Evolutionary conservation across 2,329 filamentous ascomycete species (phyloP), one percentile per base, ranked within the genome.

Genomic region (Colletotrichum sp.): DNA sequence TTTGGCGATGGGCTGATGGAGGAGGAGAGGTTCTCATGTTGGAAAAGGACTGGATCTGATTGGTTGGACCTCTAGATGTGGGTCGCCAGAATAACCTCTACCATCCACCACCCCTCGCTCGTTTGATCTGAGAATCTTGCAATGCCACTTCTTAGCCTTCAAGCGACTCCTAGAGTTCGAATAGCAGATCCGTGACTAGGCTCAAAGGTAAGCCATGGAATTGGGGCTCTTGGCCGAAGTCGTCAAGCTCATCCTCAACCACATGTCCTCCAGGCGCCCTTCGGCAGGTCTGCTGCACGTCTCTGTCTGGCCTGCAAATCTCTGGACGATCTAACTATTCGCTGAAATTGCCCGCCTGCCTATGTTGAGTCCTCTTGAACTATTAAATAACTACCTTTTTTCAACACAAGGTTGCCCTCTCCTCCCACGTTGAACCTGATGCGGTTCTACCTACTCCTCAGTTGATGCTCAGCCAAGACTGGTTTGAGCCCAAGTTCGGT

Each of bases 171-270:
- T 12, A n/a, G 38, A n/a, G 18, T 12, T 47, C 3, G n/a, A 9
- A 47, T 12, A 9, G 9, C 6, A 47, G 9, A 47, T n/a, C 12
- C 0, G 12, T 47, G 5, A 24, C 21, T 18, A 18, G 13, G 13
- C 24, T 24, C 31, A 21, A 62, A n/a, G n/a, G 3, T 2, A 18
- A 24, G 12, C 16, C 5, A 59, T 47, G 54, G 29, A 36, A 24
- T 8, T 36, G 8, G 36, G 59, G 51, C 33, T 86, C 65, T 84
- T 84, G 4, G 79, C 81, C 61, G 84, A 86, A 79, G 81, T 86
- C 57, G 77, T 87, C 62, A 78, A 82, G 78, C 81, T 85, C 78
- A 83, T 89, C 74, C 87, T 85, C 73, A 79, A 79, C 66, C 81
- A 83, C 75, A 86, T 86, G 76, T 82, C 85, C 70, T 31, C 6